Base-by-base conservation (phyloP, 345 rosid genomes). In the Excoecaria agallocha region DNA sequence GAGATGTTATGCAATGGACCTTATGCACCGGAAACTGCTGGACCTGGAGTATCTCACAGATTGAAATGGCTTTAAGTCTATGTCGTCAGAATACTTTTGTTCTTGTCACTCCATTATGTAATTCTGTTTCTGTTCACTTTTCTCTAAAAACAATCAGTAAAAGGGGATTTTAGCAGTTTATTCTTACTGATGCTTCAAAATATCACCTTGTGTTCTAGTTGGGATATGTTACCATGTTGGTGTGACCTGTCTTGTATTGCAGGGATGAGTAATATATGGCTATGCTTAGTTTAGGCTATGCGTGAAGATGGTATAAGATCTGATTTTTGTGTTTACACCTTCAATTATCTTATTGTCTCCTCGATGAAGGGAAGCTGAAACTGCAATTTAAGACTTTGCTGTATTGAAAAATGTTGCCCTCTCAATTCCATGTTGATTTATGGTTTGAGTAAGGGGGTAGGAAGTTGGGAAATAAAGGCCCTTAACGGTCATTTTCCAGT, bases 1-100 rank as follows among this genome's bases (percentile, higher is more conserved):
- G 73, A 48, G 49, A 66, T 50, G 30, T 63, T 9, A 57, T 41
- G 4, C 25, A 19, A 70, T 30, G 71, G n/a, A 65, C 69, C 56
- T 64, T 74, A 66, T 68, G 71, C 61, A 69, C 16, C 56, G 19
- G 67, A 69, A 24, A 54, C n/a, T n/a, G 52, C 74, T 72, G 5
- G 73, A 37, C 6, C 22, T 3, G 59, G 17, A 65, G 66, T 52
- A 58, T 51, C 54, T 51, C 15, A 38, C 20, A 61, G 45, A 69
- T 63, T 39, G 71, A 70, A 6, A 57, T 62, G 24, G 72, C 43
- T 62, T 71, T 66, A 45, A 58, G 75, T 73, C 63, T 17, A 58
- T 73, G 59, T 58, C 39, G 24, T n/a, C 70, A 71, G 67, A 59
- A 52, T 25, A 30, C 41, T 38, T 13, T 61, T 41, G 4, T 8